A percentile compares a stretch with the other conserved stretches of the same genome.
These are phyloP conservation scores for Eimeria necatrix DNA, from an alignment of 169 alveolate species.

Conservation along the genomic window DNA sequence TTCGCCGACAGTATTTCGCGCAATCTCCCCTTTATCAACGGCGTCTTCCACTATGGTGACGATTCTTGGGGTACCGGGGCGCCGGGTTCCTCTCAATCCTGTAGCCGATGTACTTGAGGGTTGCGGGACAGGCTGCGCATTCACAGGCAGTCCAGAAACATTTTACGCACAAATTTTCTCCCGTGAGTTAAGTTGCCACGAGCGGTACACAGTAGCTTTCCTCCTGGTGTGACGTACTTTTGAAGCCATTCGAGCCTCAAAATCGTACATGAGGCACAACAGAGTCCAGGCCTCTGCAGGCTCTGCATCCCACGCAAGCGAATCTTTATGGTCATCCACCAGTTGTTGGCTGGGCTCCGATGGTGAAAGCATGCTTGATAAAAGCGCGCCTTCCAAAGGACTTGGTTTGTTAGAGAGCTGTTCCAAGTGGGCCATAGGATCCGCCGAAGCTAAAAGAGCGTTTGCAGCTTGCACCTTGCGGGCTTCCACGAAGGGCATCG, in stretches of 20 bases:
- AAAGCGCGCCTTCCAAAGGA: too few species aligned
- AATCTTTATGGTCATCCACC: background rate
- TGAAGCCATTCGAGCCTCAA: slow-evolving; percentile 20
- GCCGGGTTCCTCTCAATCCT: background rate
- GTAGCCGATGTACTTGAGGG: background rate
- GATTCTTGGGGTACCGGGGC: background rate
- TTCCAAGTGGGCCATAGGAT: slow-evolving; percentile 48
- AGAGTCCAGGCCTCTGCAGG: slow-evolving; percentile 63
- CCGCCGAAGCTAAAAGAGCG: slow-evolving; percentile 38
- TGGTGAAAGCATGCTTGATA: background rate
- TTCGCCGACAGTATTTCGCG: background rate
- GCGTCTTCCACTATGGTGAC: background rate
- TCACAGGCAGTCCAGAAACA: background rate
- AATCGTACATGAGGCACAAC: background rate
- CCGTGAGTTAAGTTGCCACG: too few species aligned
- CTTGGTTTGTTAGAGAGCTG: background rate
- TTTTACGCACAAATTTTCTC: background rate
- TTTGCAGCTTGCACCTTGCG: slow-evolving; percentile 4
- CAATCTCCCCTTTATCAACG: background rate
- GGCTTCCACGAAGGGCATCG: slow-evolving; percentile 42
- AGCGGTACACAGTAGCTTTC: too few species aligned
- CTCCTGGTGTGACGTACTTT: background rate
- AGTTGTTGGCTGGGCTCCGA: background rate
- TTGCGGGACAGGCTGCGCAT: background rate
- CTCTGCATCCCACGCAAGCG: slow-evolving; percentile 49